Base-by-base conservation (phyloP, 2,329 filamentous ascomycete species). In the Diaporthe citriasiana region DNA sequence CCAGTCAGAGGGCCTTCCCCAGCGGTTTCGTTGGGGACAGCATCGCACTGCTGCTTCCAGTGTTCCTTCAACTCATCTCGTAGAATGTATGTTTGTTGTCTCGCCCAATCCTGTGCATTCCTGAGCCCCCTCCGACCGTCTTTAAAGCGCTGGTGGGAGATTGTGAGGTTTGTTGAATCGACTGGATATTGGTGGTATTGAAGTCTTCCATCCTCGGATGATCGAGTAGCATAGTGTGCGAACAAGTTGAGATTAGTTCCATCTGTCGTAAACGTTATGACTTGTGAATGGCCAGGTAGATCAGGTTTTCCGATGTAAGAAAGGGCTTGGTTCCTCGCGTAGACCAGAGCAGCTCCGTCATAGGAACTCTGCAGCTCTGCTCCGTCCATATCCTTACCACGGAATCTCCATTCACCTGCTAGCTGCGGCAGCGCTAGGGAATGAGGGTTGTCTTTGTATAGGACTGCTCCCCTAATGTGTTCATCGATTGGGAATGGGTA, bases 351-450 rank as follows among this genome's bases (percentile, higher is more conserved):
- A 2, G 80, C 79, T 9, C 80, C 80, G 51, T 78, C 75, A 51
- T 80, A 79, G 0, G 76, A 73, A 65, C 77, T 75, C 68, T 77
- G 76, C 15, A 77, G 22, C 56, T 40, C 73, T 13, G 78, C 79
- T 47, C 73, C 7, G 22, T 66, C 5, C 30, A 35, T 35, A 22
- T 56, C 30, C 53, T 22, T 35, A 4, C 53, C 27, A 12, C 53
- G 27, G 53, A 1, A 72, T 51, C 78, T 78, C 47, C 75, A 79
- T 40, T 82, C 80, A 5, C 79, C 80, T 9, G 78, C 77, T 0
- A 82, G 3, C 38, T 81, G 81, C 5, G 81, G 77, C 12, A 82
- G 72, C 8, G 77, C 74, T 4, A 80, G 3, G 17, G 80, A 81
- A n/a, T n/a, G 0, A 1, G 68, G 51, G 7, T 75, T 22, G 25